phyloP scores from a whole-genome alignment of 192 early-diverging fungal genomes.

The Linnemannia elongata region DNA sequence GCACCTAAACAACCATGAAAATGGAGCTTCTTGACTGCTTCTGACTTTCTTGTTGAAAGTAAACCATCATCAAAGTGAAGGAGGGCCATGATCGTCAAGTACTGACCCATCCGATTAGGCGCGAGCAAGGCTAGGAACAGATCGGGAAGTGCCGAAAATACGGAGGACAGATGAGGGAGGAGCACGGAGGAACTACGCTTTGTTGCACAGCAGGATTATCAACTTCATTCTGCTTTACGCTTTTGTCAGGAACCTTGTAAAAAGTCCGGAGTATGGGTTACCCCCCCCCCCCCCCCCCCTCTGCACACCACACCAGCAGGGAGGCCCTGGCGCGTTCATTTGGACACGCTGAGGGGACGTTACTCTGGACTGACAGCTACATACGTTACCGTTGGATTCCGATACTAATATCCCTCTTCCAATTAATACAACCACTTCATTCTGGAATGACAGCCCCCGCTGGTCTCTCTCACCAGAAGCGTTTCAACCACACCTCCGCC shows the following conservation, averaged over 20 bases:
- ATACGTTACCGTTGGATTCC: background rate
- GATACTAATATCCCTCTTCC: background rate
- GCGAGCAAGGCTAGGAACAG: background rate
- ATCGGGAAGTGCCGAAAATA: slow-evolving; percentile 7
- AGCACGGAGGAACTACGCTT: background rate
- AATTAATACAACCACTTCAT: background rate
- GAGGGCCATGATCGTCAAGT: background rate
- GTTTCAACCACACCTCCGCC: slow-evolving; percentile 62
- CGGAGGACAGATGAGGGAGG: background rate
- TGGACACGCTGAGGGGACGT: background rate
- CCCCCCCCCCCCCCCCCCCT: too few species aligned
- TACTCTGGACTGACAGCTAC: background rate
- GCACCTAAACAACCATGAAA: background rate
- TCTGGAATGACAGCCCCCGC: slow-evolving; percentile 23
- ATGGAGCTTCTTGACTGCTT: background rate
- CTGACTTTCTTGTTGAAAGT: background rate
- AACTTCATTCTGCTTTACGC: background rate
- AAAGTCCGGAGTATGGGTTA: background rate
- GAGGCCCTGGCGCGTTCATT: background rate
- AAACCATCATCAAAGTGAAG: background rate
- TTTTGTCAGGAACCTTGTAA: background rate
- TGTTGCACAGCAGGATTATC: slow-evolving; percentile 2
- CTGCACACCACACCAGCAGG: background rate
- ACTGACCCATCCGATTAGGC: background rate
- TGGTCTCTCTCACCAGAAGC: slow-evolving; percentile 51